phyloP scores from a whole-genome alignment of 306 rosid genomes.

The Leucaena leucocephala region DNA sequence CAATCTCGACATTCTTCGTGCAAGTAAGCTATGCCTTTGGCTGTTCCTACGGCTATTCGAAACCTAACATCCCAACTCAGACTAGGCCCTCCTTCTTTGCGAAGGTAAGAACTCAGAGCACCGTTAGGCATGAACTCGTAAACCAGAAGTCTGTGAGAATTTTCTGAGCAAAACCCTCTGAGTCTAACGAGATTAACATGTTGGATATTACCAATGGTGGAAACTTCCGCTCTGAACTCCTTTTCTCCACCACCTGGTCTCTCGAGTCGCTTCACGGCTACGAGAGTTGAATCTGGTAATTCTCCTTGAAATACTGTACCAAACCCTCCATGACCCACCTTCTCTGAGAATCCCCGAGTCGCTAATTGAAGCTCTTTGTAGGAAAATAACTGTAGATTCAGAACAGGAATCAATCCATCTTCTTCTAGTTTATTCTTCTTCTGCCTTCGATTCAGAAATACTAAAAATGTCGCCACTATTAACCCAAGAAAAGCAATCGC shows the following conservation, averaged over 20 bases:
- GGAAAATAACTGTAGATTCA: constrained; percentile 66
- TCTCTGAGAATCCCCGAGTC: constrained; percentile 69
- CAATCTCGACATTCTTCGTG: constrained; percentile 83
- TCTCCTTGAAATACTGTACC: constrained; percentile 84
- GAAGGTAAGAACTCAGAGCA: constrained; percentile 65
- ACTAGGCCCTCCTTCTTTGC: constrained; percentile 68
- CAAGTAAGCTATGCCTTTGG: constrained; percentile 79
- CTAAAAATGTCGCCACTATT: constrained; percentile 37
- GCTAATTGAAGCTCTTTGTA: constrained; percentile 75
- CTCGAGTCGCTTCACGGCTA: constrained; percentile 84
- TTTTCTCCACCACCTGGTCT: constrained; percentile 89
- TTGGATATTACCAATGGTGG: constrained; percentile 84
- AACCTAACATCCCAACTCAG: constrained; percentile 80
- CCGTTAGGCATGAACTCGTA: constrained; percentile 89
- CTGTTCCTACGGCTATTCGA: constrained; percentile 71
- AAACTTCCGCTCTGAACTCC: constrained; percentile 84
- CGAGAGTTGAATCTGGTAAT: constrained; percentile 55
- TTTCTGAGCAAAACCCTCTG: constrained; percentile 86
- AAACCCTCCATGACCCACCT: constrained; percentile 87
- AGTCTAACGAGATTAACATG: constrained; percentile 85
- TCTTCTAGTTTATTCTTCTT: constrained; percentile 45
- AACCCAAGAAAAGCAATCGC: constrained; percentile 48
- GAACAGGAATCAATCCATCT: constrained; percentile 43
- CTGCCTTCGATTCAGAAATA: constrained; percentile 43
- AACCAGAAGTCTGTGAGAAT: constrained; percentile 74